phyloP scores from a whole-genome alignment of 2,329 filamentous ascomycete species.

The Cercospora canescens region DNA sequence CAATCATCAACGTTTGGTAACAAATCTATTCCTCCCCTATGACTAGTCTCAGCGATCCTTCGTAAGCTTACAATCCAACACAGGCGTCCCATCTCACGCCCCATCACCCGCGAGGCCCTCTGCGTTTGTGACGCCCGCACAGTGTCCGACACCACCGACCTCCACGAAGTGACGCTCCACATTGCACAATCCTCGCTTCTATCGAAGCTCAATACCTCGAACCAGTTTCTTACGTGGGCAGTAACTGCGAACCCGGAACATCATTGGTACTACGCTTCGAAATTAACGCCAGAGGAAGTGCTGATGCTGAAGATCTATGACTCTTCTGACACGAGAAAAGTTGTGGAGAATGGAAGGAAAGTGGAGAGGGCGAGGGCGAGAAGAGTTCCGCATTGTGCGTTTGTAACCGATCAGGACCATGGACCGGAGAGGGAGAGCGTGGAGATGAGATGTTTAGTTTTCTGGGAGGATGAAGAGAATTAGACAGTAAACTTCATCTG shows the following conservation, averaged over 20 bases:
- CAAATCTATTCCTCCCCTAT: no score
- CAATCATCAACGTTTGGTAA: conserved; percentile 49
- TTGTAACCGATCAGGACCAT: not conserved
- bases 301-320: not conserved
- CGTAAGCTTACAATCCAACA: no score
- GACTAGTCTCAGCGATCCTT: no score
- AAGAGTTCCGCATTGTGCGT: not conserved
- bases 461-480: not conserved
- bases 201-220: no score
- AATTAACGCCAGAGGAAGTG: not conserved
- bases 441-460: not conserved
- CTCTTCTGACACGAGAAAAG: not conserved
- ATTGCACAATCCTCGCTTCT: no score
- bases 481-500: not conserved
- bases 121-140: conserved; percentile 16
- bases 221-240: no score
- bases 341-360: not conserved
- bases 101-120: conserved; percentile 21
- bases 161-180: no score
- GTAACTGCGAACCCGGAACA: no score
- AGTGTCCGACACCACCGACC: no score
- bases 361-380: not conserved
- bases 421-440: not conserved
- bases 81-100: conserved; percentile 38
- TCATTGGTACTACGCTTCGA: not conserved